Conservation (phyloP, 345 rosid genomes). For the Eucalyptus lansdowneana region DNA sequence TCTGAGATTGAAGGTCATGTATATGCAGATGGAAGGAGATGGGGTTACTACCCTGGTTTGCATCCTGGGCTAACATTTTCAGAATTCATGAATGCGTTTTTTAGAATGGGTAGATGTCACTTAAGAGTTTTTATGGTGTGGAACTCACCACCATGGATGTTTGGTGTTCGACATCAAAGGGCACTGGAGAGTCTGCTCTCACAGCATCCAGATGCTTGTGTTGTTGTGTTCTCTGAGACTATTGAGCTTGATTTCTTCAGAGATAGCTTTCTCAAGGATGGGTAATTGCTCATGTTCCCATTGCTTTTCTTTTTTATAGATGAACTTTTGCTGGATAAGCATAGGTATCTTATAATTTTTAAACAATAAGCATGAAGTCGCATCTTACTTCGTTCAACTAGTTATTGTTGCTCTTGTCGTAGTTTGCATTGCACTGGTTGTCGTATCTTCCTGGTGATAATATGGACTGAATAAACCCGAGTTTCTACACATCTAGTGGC, state of each 20-base stretch:
- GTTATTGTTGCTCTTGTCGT: not conserved
- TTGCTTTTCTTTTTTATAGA: not conserved
- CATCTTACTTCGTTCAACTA: not conserved
- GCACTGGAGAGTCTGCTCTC: constrained; percentile 81
- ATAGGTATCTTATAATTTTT: not conserved
- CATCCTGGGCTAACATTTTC: constrained; percentile 57
- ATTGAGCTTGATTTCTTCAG: constrained; percentile 84
- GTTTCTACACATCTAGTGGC: not conserved
- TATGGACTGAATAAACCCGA: not conserved
- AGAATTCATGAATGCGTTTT: constrained; percentile 58
- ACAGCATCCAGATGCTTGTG: constrained; percentile 74
- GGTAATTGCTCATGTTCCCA: constrained; percentile 27
- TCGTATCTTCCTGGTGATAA: not conserved
- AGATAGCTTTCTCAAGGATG: constrained; percentile 73
- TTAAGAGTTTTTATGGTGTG: constrained; percentile 84
- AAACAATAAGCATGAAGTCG: not conserved
- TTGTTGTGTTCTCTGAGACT: constrained; percentile 75
- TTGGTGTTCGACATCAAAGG: constrained; percentile 75
- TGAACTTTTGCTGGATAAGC: not conserved
- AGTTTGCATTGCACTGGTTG: not conserved
- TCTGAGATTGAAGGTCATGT: constrained; percentile 38
- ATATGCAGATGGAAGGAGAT: constrained; percentile 81
- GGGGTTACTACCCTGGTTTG: constrained; percentile 91
- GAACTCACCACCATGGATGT: constrained; percentile 98
- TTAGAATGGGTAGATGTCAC: constrained; percentile 38